phyloP scores from a whole-genome alignment of 208 protist species.

The Sergeia podlipaevii region DNA sequence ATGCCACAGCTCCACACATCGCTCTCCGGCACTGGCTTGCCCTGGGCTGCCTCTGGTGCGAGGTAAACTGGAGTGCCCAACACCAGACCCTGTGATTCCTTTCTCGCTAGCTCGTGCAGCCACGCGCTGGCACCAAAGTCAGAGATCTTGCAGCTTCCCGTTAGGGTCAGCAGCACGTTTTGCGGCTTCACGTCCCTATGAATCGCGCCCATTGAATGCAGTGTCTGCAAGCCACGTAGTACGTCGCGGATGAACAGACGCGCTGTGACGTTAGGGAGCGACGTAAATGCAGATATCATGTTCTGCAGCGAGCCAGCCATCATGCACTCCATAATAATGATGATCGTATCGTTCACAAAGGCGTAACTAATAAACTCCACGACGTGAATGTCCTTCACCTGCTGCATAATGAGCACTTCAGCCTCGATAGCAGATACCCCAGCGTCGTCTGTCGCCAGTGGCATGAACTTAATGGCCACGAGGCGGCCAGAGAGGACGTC shows the following conservation, averaged over 20 bases:
- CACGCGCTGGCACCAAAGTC: slow-evolving; percentile 88
- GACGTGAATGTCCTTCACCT: slow-evolving; percentile 79
- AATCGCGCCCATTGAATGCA: slow-evolving; percentile 81
- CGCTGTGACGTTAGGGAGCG: slow-evolving; percentile 61
- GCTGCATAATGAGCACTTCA: slow-evolving; percentile 82
- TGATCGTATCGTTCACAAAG: slow-evolving; percentile 57
- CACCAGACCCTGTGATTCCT: slow-evolving; percentile 49
- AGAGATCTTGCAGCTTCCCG: slow-evolving; percentile 86
- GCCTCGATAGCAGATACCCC: slow-evolving; percentile 59
- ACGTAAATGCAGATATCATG: slow-evolving; percentile 67
- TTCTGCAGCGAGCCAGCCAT: slow-evolving; percentile 78
- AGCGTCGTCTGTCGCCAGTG: slow-evolving; percentile 59
- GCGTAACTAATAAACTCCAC: slow-evolving; percentile 87
- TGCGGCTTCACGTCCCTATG: slow-evolving; percentile 92
- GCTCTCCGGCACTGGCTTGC: slow-evolving; percentile 58
- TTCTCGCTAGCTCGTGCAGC: slow-evolving; percentile 61
- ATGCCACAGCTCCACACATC: slow-evolving; percentile 90
- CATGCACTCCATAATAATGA: slow-evolving; percentile 92
- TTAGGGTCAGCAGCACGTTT: slow-evolving; percentile 84
- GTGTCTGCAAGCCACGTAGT: slow-evolving; percentile 70
- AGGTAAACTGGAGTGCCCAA: slow-evolving; percentile 87
- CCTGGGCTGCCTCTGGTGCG: slow-evolving; percentile 78
- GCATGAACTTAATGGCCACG: slow-evolving; percentile 84
- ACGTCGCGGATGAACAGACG: slow-evolving; percentile 82
- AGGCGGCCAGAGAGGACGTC: slow-evolving; percentile 72